Base-by-base conservation (phyloP, 2,329 filamentous ascomycete genomes). In the Akanthomyces lecanii region DNA sequence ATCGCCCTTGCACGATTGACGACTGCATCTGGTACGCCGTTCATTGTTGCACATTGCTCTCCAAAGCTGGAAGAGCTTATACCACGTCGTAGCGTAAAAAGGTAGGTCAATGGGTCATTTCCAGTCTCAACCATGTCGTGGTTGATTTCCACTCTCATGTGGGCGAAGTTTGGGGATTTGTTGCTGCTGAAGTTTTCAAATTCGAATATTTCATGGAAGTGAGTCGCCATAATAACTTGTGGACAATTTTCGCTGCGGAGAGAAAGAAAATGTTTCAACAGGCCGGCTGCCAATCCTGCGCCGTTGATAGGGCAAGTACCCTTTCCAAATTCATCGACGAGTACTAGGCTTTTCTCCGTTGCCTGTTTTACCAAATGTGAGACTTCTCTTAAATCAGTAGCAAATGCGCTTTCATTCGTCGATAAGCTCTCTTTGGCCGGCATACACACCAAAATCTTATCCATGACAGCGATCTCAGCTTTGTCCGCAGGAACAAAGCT, bases 271-370 rank as follows among this genome's bases (percentile, higher is more conserved):
- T 88, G 79, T 48, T 81, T 75, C 18, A 89, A 75, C 7, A 88
- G 74, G 2, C 85, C 85, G 28, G 82, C 77, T 50, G 87, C 75
- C 16, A 89, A 73, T 0, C 85, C 86, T 1, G 82, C 81, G 7
- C 85, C 86, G 68, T 87, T 84, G 62, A 81, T 76, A 10, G 77
- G 72, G 56, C 81, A 82, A 0, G 86, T 89, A 3, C 86, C 86
- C 70, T 88, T 89, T 1, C 86, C 86, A 69, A 99, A 98, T 71
- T 99, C 95, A 69, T 99, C 95, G 51, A 98, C 86, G n/a, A 99
- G 80, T 1, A 99, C 74, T 6, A 99, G 79, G 70, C 91, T 97
- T 54, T 86, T 84, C 14, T 83, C 79, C 0, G 92, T 97, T 4
- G 89, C 87, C 60, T 91, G 83, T 63, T 84, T 89, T 56, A 95